These are phyloP conservation scores for Phaseolus coccineus DNA, from an alignment of 331 rosid species.

Conservation along the genomic window DNA sequence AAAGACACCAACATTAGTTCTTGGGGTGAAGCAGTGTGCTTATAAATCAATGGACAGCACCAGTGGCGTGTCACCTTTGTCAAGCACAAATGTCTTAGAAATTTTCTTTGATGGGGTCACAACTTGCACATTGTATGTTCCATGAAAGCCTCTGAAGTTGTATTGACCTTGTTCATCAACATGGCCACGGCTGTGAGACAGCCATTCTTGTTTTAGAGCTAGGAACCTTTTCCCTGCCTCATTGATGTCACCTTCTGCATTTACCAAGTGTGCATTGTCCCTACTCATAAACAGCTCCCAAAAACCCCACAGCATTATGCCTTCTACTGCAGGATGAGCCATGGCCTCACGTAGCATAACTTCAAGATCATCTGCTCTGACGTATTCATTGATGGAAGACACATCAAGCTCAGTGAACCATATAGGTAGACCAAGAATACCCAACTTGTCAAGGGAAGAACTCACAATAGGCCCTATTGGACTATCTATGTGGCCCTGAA, in stretches of 20 bases:
- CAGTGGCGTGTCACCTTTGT: conserved; percentile 65
- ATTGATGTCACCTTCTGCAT: conserved; percentile 87
- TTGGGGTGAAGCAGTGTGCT: conserved; percentile 23
- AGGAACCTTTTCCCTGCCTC: conserved; percentile 81
- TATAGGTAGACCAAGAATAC: conserved; percentile 83
- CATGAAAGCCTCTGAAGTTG: conserved; percentile 79
- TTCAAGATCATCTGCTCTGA: conserved; percentile 86
- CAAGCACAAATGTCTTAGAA: conserved; percentile 71
- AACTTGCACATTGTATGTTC: conserved; percentile 71
- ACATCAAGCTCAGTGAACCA: conserved; percentile 96
- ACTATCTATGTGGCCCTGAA: conserved; percentile 85
- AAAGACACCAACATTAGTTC: neutral
- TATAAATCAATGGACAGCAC: conserved; percentile 63
- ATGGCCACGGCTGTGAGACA: conserved; percentile 64
- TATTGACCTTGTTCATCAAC: conserved; percentile 64
- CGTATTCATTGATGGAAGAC: conserved; percentile 70
- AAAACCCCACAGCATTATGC: conserved; percentile 89
- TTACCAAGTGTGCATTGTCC: conserved; percentile 75
- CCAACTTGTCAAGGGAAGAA: conserved; percentile 74
- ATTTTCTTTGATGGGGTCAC: conserved; percentile 55
- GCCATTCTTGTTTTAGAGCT: conserved; percentile 76
- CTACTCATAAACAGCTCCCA: conserved; percentile 95
- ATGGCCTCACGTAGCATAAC: conserved; percentile 78
- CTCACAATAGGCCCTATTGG: conserved; percentile 80
- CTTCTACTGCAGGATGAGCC: conserved; percentile 92